A percentile compares a stretch with the other conserved stretches of the same genome.
Evolutionary conservation across 306 rosid species (phyloP).

Genomic region (Quercus cerris): DNA sequence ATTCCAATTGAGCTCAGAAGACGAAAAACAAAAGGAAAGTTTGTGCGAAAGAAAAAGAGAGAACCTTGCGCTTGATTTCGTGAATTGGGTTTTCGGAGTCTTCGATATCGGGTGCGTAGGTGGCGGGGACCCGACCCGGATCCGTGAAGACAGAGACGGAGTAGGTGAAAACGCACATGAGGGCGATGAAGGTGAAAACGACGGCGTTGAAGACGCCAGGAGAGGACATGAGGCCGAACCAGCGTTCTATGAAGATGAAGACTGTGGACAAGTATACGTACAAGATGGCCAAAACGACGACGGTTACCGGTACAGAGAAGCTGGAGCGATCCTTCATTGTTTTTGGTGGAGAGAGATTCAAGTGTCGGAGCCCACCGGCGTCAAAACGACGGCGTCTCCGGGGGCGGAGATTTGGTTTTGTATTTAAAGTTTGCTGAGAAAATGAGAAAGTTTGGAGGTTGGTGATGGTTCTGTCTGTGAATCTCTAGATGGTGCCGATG

Average conservation of each 20-base stretch:
- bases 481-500: conserved; percentile 29
- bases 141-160: conserved; percentile 51
- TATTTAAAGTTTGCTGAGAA: neutral
- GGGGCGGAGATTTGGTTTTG: neutral
- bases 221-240: conserved; percentile 91
- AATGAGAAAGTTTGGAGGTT: neutral
- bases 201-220: conserved; percentile 80
- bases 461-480: conserved; percentile 14
- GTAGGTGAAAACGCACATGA: conserved; percentile 55
- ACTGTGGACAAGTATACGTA: conserved; percentile 73
- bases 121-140: conserved; percentile 88
- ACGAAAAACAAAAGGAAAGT: neutral
- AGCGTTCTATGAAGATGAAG: conserved; percentile 72
- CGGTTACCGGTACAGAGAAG: conserved; percentile 62
- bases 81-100: conserved; percentile 62
- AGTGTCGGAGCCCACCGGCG: conserved; percentile 61
- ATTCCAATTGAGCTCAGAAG: neutral
- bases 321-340: conserved; percentile 45
- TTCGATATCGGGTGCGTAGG: conserved; percentile 76
- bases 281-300: conserved; percentile 54
- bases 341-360: neutral
- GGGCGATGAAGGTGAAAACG: conserved; percentile 68
- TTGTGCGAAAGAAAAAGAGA: neutral
- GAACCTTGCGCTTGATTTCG: conserved; percentile 98
- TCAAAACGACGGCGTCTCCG: conserved; percentile 71